These are phyloP conservation scores for Deinandra increscens DNA, from an alignment of 129 eudicot species.

Conservation along the genomic window DNA sequence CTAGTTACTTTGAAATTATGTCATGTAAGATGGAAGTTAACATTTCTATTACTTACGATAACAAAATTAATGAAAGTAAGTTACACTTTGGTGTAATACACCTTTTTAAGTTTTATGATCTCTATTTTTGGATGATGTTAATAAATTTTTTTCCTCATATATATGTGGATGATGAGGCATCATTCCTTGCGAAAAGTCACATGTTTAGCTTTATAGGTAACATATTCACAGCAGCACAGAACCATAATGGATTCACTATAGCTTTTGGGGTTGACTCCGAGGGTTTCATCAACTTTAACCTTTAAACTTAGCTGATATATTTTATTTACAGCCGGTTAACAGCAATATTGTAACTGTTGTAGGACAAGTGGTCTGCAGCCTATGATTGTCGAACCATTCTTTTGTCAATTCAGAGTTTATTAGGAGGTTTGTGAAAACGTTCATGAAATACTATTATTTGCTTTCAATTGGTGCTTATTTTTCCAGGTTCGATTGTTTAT, in stretches of 20 bases:
- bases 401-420: conserved; percentile 77
- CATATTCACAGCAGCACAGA: too few species aligned
- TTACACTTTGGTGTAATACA: too few species aligned
- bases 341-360: conserved; percentile 22
- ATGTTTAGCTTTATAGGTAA: too few species aligned
- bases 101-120: not conserved
- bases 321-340: not conserved
- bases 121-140: not conserved
- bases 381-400: conserved; percentile 88
- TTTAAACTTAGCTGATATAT: not conserved
- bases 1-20: too few species aligned
- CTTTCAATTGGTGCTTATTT: conserved; percentile 1
- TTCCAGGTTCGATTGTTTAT: conserved; percentile 8
- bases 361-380: conserved; percentile 95
- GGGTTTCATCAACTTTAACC: not conserved
- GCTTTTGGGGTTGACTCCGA: not conserved
- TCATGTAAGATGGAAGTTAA: too few species aligned
- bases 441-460: not conserved
- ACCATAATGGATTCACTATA: not conserved
- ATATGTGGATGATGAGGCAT: not conserved
- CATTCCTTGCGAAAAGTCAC: not conserved
- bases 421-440: conserved; percentile 64
- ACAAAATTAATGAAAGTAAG: too few species aligned
- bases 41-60: too few species aligned
- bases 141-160: not conserved